Evolutionary conservation across 805 yeast genomes (phyloP).

Genomic region (Yamadazyma philogaea): DNA sequence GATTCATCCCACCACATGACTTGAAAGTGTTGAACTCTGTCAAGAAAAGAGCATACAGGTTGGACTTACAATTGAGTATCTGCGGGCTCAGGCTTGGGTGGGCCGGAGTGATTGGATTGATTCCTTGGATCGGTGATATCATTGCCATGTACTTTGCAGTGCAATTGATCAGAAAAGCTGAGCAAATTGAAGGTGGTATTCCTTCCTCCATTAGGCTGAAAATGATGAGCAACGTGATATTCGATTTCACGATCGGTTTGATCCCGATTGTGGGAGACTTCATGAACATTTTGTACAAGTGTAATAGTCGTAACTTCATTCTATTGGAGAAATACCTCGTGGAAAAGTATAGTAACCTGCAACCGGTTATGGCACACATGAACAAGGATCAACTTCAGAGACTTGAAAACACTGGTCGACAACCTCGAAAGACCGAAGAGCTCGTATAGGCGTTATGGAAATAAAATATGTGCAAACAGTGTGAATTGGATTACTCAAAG

Average conservation of each 20-base stretch:
- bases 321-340: constrained; percentile 39
- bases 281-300: constrained; percentile 66
- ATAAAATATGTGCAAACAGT: no score
- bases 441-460: constrained; percentile 11
- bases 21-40: constrained; percentile 33
- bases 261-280: constrained; percentile 79
- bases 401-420: constrained; percentile 5
- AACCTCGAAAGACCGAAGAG: constrained; percentile 8
- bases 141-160: constrained; percentile 30
- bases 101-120: constrained; percentile 41
- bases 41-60: constrained; percentile 35
- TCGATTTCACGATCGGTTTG: constrained; percentile 40
- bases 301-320: constrained; percentile 72
- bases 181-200: constrained; percentile 36
- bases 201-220: constrained; percentile 27
- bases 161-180: constrained; percentile 30
- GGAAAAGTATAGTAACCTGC: constrained; percentile 21
- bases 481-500: constrained; percentile 12
- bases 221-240: constrained; percentile 38
- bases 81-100: constrained; percentile 42
- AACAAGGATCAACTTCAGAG: constrained; percentile 3
- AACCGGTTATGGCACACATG: constrained; percentile 6
- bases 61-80: constrained; percentile 37
- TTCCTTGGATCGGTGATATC: constrained; percentile 42
- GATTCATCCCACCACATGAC: constrained; percentile 32